Evolutionary conservation across 805 yeast genomes (phyloP).

Genomic region (Saturnispora halmiae): DNA sequence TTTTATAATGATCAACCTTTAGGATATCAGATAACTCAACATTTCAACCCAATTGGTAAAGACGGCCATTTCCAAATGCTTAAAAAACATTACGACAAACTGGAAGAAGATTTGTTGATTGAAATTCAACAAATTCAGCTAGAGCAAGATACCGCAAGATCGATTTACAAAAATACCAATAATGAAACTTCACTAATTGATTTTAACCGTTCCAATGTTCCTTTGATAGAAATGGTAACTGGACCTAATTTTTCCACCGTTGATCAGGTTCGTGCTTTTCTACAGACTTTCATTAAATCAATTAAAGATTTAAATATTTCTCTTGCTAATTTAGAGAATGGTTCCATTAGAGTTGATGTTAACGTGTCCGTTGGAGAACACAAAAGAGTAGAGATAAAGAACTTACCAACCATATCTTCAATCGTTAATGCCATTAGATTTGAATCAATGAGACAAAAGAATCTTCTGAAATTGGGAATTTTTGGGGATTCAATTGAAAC

Average conservation of each 20-base stretch:
- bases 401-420: conserved; percentile 76
- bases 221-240: conserved; percentile 86
- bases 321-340: conserved; percentile 86
- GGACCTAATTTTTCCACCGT: conserved; percentile 71
- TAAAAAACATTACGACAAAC: conserved; percentile 41
- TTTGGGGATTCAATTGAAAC: conserved; percentile 44
- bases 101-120: conserved; percentile 37
- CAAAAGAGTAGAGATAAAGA: conserved; percentile 79
- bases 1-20: conserved; percentile 94
- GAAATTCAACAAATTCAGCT: conserved; percentile 74
- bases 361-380: conserved; percentile 73
- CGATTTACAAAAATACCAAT: conserved; percentile 41
- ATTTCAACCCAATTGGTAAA: conserved; percentile 66
- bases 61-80: conserved; percentile 50
- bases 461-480: conserved; percentile 23
- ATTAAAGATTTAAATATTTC: conserved; percentile 65
- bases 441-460: conserved; percentile 68
- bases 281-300: conserved; percentile 69
- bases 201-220: conserved; percentile 75
- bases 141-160: conserved; percentile 92
- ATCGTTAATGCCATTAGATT: conserved; percentile 63
- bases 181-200: conserved; percentile 45
- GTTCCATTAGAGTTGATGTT: conserved; percentile 92
- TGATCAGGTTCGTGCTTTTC: conserved; percentile 64
- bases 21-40: conserved; percentile 94